These are phyloP conservation scores for Leccinum colubrinum DNA, from an alignment of 1,284 basidiomycete genomes.

Conservation along the genomic window DNA sequence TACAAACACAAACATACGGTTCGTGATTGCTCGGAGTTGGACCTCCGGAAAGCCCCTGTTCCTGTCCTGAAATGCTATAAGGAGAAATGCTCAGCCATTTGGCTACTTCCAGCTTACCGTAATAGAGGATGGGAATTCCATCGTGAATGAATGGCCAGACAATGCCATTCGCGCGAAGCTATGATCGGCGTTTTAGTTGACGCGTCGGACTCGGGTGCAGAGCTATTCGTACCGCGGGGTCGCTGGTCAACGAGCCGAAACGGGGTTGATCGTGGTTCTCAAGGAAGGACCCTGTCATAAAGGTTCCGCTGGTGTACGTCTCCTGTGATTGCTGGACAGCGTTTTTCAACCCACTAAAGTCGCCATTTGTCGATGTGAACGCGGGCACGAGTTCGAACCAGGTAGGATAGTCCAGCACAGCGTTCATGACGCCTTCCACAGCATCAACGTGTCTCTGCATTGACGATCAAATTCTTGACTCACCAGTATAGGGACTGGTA, in stretches of 20 bases:
- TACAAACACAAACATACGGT: conserved; percentile 36
- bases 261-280: conserved; percentile 81
- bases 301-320: conserved; percentile 46
- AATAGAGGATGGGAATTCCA: conserved; percentile 70
- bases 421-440: conserved; percentile 40
- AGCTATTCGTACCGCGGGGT: conserved; percentile 41
- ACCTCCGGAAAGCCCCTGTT: conserved; percentile 59
- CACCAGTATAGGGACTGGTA: conserved; percentile 39
- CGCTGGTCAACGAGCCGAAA: conserved; percentile 52
- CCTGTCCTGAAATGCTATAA: conserved; percentile 40
- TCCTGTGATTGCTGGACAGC: conserved; percentile 44
- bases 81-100: not conserved
- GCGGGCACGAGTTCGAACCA: conserved; percentile 60
- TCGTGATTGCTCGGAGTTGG: conserved; percentile 60
- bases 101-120: conserved; percentile 40
- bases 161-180: conserved; percentile 50
- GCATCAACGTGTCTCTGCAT: not conserved
- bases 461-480: conserved; percentile 11
- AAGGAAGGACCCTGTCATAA: conserved; percentile 68
- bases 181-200: conserved; percentile 9
- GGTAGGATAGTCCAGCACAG: conserved; percentile 66
- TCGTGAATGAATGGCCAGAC: conserved; percentile 51
- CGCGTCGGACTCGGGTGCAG: conserved; percentile 24
- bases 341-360: conserved; percentile 54
- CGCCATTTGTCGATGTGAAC: conserved; percentile 50